Base-by-base conservation (phyloP, 345 rosid genomes). In the Eucalyptus shirleyi region DNA sequence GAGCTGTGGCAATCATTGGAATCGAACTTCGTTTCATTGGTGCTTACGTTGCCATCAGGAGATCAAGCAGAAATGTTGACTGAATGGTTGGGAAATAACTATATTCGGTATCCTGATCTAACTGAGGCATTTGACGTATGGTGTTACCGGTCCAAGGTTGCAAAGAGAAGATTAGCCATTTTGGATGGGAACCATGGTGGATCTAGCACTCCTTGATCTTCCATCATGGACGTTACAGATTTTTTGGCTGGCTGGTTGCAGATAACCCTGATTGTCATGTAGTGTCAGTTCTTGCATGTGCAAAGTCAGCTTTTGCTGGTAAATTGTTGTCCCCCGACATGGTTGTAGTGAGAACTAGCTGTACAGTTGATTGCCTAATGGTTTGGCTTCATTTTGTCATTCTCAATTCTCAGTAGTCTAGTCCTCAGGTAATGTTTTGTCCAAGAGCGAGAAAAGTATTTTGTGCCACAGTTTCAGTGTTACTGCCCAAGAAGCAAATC, bases 81-180 rank as follows among this genome's bases (percentile, higher is more conserved):
- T 7, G 98, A 95, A 83, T 98, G 99, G 99, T 91, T 97, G 88
- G 93, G 91, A 28, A 94, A 92, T 17, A 93, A 94, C 83, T 91
- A 93, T 88, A 67, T 92, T 56, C 87, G 40, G 55, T 98, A 97
- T 94, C 99, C 99, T 28, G 98, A 98, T 92, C 92, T 98, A 89
- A 95, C 98, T 0, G 98, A 98, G 92, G 99, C 97, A 81, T 97
- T 97, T 88, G 99, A 98, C 91, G 94, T 94, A 77, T 98, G 99
- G 99, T 96, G 99, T 92, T 95, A 92, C 90, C 92, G 98, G 92
- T 94, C 98, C 88, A 96, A 96, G 93, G 95, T 95, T 37, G 96
- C 98, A 49, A 94, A 92, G 94, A 95, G 96, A 91, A 95, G 96
- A 89, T 90, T 96, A 77, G 95, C 94, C 44, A 89, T 91, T 60